Evolutionary conservation across 345 rosid genomes (phyloP), one percentile per base, ranked within the genome.

Genomic region (Carallia pectinifolia): DNA sequence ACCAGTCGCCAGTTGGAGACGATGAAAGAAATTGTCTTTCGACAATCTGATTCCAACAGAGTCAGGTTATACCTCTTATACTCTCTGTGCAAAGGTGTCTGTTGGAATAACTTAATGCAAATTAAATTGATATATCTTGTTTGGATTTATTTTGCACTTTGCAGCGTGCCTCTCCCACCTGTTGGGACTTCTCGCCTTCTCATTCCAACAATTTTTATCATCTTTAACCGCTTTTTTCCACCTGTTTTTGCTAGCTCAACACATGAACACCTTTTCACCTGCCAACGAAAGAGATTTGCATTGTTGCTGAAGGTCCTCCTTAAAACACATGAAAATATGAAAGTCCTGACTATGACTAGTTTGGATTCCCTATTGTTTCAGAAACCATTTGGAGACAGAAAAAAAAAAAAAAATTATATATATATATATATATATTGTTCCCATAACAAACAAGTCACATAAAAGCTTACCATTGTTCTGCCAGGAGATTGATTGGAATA

Each of bases 191-290:
- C 58, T 17, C 23, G 69, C 64, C 67, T 39, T 54, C 39, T 89
- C 88, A 44, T 58, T 59, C 96, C 96, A 89, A 69, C 92, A 88
- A 6, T 79, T 23, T 23, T 23, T 61, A 72, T 92, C 97, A 10
- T 84, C 79, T 64, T 83, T 77, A 23, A 77, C 79, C 6, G 97
- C 91, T 47, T 77, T 87, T 55, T 62, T 83, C 96, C 97, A 92
- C 81, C 97, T 85, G n/a, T 70, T 77, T 74, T 76, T 80, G 79
- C 86, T 65, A 82, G 63, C 53, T 92, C 92, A 5, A 77, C 66
- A 17, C 56, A 81, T 23, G 85, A 74, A 76, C 76, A 80, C 29
- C 81, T 80, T 60, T 73, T 78, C 19, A 87, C 86, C 95, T 89
- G 85, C 53, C 34, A 36, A 74, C 50, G 50, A 62, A 18, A 66